Evolutionary conservation across 164 flowering plant genomes (phyloP), one percentile per base, ranked within the genome.

Genomic region (Cinnamomum chago): DNA sequence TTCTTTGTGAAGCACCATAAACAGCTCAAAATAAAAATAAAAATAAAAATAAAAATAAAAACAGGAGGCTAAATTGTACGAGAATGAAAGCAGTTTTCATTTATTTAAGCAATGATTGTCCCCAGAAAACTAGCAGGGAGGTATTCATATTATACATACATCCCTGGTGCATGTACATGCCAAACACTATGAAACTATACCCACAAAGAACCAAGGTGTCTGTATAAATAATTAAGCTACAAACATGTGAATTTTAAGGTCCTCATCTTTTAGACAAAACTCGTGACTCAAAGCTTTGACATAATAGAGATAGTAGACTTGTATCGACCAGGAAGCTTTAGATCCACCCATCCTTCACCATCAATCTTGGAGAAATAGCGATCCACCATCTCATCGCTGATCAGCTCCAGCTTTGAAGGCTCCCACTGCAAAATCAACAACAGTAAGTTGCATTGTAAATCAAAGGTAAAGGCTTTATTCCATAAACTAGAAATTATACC

Each of bases 341-440:
- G 71, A 72, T 95, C 98, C 82, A 84, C 87, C 96, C 93, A 90
- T 2, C 80, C 93, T 71, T 81, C 84, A 27, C 88, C 93, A 51
- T 88, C 83, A 47, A 93, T 74, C 82, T 82, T 91, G 7, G 86
- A 71, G 83, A 95, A 93, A 74, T 89, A 93, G 5, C 52, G 77
- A 2, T 92, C 90, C 62, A 93, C 94, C 91, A 90, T 88, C 2
- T 73, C 73, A 0, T 90, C 88, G 66, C 79, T 88, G 52, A 95
- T 67, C 65, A 79, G 82, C 86, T 90, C 95, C 79, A 92, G 70
- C 60, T 79, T 87, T n/a, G 95, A 86, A 24, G 98, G 99, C 67
- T 88, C 79, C 99, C 99, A 95, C 99, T 92, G 85, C 72, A 78
- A 58, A 58, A 71, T 47, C 24, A 68, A 73, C n/a, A 24, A 3